phyloP scores from a whole-genome alignment of 2,329 filamentous ascomycete species.

The Microdochium nivale region DNA sequence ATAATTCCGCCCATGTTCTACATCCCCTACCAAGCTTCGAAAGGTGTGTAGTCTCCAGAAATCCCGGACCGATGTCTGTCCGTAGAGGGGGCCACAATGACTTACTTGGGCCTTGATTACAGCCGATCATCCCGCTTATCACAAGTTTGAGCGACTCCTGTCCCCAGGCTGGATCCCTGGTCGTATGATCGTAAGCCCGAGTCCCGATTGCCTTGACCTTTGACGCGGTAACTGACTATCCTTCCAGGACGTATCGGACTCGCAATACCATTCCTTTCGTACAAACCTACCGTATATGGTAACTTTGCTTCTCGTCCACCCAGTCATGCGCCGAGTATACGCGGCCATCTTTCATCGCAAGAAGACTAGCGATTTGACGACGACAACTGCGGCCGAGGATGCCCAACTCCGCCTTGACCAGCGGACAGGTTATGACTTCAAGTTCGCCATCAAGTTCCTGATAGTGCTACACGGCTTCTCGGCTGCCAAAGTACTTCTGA shows the following conservation, averaged over 20 bases:
- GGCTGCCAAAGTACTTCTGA: constrained; percentile 68
- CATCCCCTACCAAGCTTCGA: constrained; percentile 76
- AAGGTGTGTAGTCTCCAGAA: constrained; percentile 41
- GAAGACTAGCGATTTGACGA: constrained; percentile 12
- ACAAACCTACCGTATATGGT: constrained; percentile 77
- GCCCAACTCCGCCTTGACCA: constrained; percentile 54
- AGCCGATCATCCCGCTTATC: constrained; percentile 78
- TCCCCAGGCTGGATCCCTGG: constrained; percentile 86
- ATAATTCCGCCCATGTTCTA: constrained; percentile 84
- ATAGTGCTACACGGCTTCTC: constrained; percentile 78
- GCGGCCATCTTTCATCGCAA: constrained; percentile 43
- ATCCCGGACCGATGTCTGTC: background rate
- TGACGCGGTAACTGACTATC: constrained; percentile 3
- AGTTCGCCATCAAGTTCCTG: constrained; percentile 74
- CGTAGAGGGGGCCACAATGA: background rate
- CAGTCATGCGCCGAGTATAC: constrained; percentile 65
- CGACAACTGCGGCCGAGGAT: constrained; percentile 25
- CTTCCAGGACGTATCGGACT: constrained; percentile 73
- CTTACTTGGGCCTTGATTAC: background rate
- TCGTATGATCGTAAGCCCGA: constrained; percentile 65
- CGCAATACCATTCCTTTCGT: constrained; percentile 80
- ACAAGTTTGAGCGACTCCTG: constrained; percentile 62
- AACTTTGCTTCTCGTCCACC: constrained; percentile 67
- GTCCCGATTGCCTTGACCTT: background rate
- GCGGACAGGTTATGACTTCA: constrained; percentile 72